Conservation (phyloP, 768 basidiomycete genomes). For the Hygrocybe punicea region DNA sequence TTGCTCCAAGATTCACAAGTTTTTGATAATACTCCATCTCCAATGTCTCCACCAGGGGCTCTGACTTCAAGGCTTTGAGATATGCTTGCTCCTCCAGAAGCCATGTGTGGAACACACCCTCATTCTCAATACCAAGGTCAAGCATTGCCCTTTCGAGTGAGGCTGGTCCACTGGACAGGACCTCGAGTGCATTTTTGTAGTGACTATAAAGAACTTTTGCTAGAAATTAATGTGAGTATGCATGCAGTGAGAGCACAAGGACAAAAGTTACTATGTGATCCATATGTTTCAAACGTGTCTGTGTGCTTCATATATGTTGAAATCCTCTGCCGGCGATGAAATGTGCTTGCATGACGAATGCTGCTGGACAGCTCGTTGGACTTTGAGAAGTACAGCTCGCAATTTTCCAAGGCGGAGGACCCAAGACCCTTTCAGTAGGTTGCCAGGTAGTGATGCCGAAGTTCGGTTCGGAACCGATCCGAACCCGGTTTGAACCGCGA, state of each 20-base stretch:
- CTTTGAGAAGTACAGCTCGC: conserved; percentile 16
- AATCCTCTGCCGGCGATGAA: conserved; percentile 23
- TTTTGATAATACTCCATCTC: conserved; percentile 19
- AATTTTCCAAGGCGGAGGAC: conserved; percentile 19
- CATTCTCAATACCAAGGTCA: background rate
- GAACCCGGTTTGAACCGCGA: too few species aligned
- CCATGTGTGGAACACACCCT: conserved; percentile 17
- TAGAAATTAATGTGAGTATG: background rate
- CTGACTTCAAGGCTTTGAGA: conserved; percentile 10
- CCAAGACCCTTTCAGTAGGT: conserved; percentile 20
- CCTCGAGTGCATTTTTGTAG: conserved; percentile 26
- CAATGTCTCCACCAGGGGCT: conserved; percentile 16
- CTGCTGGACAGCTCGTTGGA: conserved; percentile 18
- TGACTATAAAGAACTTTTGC: conserved; percentile 23
- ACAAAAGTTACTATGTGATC: conserved; percentile 9
- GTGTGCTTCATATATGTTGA: conserved; percentile 9
- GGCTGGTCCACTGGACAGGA: conserved; percentile 8
- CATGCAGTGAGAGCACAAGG: background rate
- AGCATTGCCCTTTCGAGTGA: conserved; percentile 5
- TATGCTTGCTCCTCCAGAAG: conserved; percentile 20
- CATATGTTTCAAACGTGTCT: conserved; percentile 21
- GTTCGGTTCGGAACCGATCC: too few species aligned
- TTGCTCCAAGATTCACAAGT: conserved; percentile 10
- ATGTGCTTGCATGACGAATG: conserved; percentile 15
- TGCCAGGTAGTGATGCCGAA: too few species aligned